Evolutionary conservation across 2,329 filamentous ascomycete species (phyloP).

Genomic region (Xylariaceae sp.): DNA sequence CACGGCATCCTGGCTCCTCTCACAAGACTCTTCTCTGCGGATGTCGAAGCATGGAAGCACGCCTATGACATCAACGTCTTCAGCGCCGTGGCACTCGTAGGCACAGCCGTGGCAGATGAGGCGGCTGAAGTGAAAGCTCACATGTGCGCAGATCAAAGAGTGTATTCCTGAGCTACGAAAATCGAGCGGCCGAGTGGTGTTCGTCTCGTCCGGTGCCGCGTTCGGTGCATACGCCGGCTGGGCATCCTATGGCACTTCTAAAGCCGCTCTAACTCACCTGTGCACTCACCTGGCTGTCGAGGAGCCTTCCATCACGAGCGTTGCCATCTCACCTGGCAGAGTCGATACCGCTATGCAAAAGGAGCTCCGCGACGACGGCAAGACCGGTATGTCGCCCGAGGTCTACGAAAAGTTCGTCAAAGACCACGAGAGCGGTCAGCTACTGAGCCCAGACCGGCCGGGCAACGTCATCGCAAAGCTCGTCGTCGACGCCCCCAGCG

Average conservation of each 20-base stretch:
- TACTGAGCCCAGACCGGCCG: conserved; percentile 77
- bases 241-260: conserved; percentile 75
- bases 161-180: conserved; percentile 62
- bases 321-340: conserved; percentile 70
- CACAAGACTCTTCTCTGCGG: conserved; percentile 57
- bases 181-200: conserved; percentile 62
- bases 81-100: conserved; percentile 69
- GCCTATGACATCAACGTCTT: conserved; percentile 83
- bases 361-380: conserved; percentile 60
- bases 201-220: conserved; percentile 75
- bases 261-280: conserved; percentile 77
- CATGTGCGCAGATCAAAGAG: conserved; percentile 57
- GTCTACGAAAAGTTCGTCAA: conserved; percentile 62
- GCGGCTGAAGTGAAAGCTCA: conserved; percentile 22
- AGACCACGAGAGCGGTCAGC: conserved; percentile 60
- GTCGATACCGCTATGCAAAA: conserved; percentile 88
- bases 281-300: conserved; percentile 65
- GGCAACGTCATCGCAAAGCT: conserved; percentile 80
- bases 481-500: conserved; percentile 54
- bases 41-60: conserved; percentile 65
- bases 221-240: conserved; percentile 59
- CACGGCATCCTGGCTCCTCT: conserved; percentile 78
- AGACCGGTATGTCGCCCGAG: conserved; percentile 39
- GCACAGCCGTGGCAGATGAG: too few species aligned
- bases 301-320: conserved; percentile 65